Conservation (phyloP, 2,329 filamentous ascomycete genomes). For the Phaeophleospora eucalypticola region DNA sequence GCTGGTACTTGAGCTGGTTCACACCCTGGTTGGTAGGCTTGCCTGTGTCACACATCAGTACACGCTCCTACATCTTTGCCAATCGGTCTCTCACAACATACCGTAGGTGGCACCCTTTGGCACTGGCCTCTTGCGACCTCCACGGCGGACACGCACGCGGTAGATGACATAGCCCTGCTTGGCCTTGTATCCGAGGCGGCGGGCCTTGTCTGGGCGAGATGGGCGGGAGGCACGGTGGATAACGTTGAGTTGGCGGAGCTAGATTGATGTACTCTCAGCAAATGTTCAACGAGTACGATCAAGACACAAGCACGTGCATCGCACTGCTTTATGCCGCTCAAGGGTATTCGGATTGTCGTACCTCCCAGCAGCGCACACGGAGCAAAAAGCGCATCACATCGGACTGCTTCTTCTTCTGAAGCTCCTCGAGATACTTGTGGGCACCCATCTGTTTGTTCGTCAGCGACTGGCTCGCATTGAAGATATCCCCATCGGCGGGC, state of each 20-base stretch:
- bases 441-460: constrained; percentile 75
- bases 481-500: constrained; percentile 1
- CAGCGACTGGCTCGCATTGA: constrained; percentile 12
- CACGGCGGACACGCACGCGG: constrained; percentile 95
- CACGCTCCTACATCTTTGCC: constrained; percentile 3
- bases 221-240: constrained; percentile 98
- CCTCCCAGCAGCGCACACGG: constrained; percentile 99
- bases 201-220: constrained; percentile 98
- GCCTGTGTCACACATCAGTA: constrained; percentile 55
- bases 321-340: constrained; percentile 32
- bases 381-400: constrained; percentile 99
- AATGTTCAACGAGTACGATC: constrained; percentile 97
- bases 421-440: constrained; percentile 99
- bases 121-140: constrained; percentile 95
- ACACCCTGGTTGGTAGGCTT: constrained; percentile 99
- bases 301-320: constrained; percentile 35
- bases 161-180: constrained; percentile 99
- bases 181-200: constrained; percentile 99
- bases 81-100: constrained; percentile 48
- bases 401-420: constrained; percentile 99
- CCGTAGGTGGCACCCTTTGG: constrained; percentile 99
- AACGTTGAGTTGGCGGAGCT: constrained; percentile 99
- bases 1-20: constrained; percentile 99
- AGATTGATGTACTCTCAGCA: constrained; percentile 99
- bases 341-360: constrained; percentile 42